Conservation (phyloP, 78 protist genomes). For the Dictyostelium brefeldianum region DNA sequence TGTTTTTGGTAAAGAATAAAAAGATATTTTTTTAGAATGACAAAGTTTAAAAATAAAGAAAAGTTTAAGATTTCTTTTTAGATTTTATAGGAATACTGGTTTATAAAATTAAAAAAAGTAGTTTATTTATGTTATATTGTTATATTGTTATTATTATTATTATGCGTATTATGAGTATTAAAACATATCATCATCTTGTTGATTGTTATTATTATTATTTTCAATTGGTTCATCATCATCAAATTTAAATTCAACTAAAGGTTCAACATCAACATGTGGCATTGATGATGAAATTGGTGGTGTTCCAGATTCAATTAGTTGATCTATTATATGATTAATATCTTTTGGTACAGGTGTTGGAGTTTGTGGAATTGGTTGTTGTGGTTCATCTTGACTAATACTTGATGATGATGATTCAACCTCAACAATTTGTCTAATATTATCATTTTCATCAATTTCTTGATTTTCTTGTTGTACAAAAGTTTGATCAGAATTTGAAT, state of each 20-base stretch:
- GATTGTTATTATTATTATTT: background rate
- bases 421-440: background rate
- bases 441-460: background rate
- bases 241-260: constrained; percentile 10
- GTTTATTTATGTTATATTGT: too few species aligned
- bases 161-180: background rate
- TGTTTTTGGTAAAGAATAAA: too few species aligned
- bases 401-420: background rate
- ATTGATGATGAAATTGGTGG: constrained; percentile 19
- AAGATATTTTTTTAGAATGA: too few species aligned
- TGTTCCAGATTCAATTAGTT: constrained; percentile 18
- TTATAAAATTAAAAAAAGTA: too few species aligned
- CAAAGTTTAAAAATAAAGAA: too few species aligned
- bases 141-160: too few species aligned
- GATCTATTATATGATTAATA: constrained; percentile 18
- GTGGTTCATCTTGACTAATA: background rate
- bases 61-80: too few species aligned
- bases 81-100: too few species aligned
- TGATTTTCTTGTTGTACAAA: background rate
- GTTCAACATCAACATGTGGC: constrained; percentile 7
- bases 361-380: background rate
- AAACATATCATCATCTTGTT: constrained; percentile 1
- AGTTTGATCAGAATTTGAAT: background rate
- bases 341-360: constrained; percentile 4
- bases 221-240: background rate